Base-by-base conservation (phyloP, 306 rosid species). In the Gastrolobium bilobum region DNA sequence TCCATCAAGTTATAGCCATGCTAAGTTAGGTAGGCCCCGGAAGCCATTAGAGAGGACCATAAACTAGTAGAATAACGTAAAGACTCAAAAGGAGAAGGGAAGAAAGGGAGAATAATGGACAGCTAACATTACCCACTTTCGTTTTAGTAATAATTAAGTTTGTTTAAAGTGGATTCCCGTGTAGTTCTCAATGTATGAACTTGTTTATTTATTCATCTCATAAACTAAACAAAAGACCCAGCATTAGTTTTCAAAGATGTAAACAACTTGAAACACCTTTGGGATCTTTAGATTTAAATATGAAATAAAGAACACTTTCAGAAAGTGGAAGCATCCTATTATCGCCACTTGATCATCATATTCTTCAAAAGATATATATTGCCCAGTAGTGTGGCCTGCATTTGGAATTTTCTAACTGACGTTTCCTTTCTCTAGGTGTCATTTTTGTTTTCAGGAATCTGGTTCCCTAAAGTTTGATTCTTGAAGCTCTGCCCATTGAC, bases 111-210 rank as follows among this genome's bases (percentile, higher is more conserved):
- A 73, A 68, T 79, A 82, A 68, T 82, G 79, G 79, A 78, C 79
- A 53, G 56, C 67, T 68, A 62, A 66, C 70, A 50, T 10, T 31
- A 66, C 69, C 80, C 81, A 77, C 77, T 77, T 73, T 78, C 68
- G 43, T 52, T 67, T 68, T 26, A 7, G 60, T 14, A 78, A 78
- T 43, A 6, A 39, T 10, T 20, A 4, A 74, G 54, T 58, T 67
- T 60, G 75, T 77, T 57, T 40, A 74, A 68, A 73, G 86, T 82
- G 79, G 86, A 85, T 82, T 73, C 81, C 67, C 67, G n/a, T 44
- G 51, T 20, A 44, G 50, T 73, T 65, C 67, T 40, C 53, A 44
- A 2, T 56, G 59, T 57, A 58, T 31, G 11, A 66, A 53, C 54
- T 38, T 35, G 13, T 54, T 33, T 29, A 64, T 56, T 38, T 48